Evolutionary conservation across 2,329 filamentous ascomycete genomes (phyloP).

Genomic region (Raffaelea albimanens): DNA sequence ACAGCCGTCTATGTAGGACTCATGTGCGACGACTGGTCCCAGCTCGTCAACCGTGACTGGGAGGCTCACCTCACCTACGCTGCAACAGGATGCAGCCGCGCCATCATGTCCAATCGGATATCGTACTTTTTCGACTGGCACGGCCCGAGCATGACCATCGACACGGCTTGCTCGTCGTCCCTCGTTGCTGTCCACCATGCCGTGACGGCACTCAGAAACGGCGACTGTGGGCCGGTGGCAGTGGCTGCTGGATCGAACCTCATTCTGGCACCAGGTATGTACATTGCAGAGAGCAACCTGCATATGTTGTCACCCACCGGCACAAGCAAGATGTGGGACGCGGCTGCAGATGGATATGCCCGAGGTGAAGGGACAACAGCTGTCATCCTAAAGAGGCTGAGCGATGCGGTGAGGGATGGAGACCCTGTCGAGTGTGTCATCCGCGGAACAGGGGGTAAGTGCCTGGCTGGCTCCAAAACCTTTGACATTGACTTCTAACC

Average conservation of each 20-base stretch:
- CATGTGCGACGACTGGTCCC: neutral
- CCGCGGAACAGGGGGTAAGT: conserved; percentile 33
- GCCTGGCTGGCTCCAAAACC: no score
- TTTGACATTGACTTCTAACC: no score
- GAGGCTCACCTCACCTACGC: neutral
- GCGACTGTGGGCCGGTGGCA: conserved; percentile 28
- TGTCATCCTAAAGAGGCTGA: conserved; percentile 40
- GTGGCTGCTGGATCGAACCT: conserved; percentile 32
- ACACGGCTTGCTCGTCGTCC: conserved; percentile 29
- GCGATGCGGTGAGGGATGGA: conserved; percentile 38
- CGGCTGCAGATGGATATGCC: conserved; percentile 42
- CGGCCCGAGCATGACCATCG: conserved; percentile 23
- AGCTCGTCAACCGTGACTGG: neutral
- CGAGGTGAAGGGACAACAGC: conserved; percentile 43
- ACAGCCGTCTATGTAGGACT: neutral
- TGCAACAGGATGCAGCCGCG: conserved; percentile 19
- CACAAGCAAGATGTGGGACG: conserved; percentile 37
- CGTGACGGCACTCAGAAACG: conserved; percentile 27
- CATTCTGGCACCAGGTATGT: conserved; percentile 19
- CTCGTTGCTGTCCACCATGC: conserved; percentile 35
- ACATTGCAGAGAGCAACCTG: conserved; percentile 11
- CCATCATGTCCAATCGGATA: conserved; percentile 17
- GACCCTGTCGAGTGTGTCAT: conserved; percentile 35
- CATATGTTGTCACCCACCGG: conserved; percentile 33
- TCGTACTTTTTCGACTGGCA: conserved; percentile 16